A percentile compares a stretch with the other conserved stretches of the same genome.
Conservation (phyloP, 2,329 filamentous ascomycete genomes). For the Teratosphaeria zuluensis region DNA sequence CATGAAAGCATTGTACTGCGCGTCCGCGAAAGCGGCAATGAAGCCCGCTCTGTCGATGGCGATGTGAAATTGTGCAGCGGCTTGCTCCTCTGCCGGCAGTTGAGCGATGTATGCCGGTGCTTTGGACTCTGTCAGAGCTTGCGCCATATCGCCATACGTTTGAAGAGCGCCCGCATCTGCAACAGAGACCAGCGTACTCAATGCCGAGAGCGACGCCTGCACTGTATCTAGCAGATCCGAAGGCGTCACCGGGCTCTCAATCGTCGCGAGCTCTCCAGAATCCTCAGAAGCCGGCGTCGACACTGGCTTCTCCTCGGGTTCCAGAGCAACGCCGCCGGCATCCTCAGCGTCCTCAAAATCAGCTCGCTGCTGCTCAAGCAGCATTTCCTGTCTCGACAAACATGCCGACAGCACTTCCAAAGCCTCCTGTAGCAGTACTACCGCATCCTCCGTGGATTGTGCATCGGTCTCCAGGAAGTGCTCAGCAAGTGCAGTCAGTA, state of each 20-base stretch:
- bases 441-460: constrained; percentile 34
- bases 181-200: constrained; percentile 40
- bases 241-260: constrained; percentile 58
- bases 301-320: constrained; percentile 8
- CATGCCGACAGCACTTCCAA: constrained; percentile 49
- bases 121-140: constrained; percentile 46
- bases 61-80: constrained; percentile 30
- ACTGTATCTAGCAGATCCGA: constrained; percentile 58
- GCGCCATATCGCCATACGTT: constrained; percentile 48
- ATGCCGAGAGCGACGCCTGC: constrained; percentile 47
- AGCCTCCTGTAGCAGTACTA: constrained; percentile 49
- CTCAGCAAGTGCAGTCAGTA: constrained; percentile 58
- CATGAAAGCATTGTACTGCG: constrained; percentile 43
- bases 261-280: constrained; percentile 52
- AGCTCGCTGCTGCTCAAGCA: constrained; percentile 33
- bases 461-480: constrained; percentile 42
- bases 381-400: constrained; percentile 34
- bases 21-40: constrained; percentile 45
- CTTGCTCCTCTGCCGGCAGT: constrained; percentile 19
- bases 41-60: constrained; percentile 48
- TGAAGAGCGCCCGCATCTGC: constrained; percentile 39
- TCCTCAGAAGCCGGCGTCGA: constrained; percentile 5
- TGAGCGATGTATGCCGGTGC: constrained; percentile 43
- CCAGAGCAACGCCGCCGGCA: constrained; percentile 13
- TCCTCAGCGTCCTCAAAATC: constrained; percentile 24